Conservation (phyloP, 2,329 filamentous ascomycete species). For the Apiospora aurea region DNA sequence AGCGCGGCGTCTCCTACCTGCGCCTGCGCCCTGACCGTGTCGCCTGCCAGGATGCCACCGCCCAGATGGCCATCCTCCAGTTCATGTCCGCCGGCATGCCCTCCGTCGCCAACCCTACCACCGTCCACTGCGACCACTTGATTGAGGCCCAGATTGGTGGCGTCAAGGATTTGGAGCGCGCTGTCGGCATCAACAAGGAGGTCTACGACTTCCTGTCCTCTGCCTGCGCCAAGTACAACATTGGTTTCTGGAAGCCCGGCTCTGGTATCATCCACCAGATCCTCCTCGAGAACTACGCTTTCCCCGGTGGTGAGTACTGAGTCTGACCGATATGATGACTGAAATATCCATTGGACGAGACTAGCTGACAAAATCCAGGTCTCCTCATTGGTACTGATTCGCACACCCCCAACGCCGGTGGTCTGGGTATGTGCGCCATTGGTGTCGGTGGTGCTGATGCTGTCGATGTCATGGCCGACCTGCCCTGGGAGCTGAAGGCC, state of each 20-base stretch:
- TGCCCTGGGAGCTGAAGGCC: constrained; percentile 98
- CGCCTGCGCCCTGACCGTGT: constrained; percentile 97
- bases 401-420: constrained; percentile 96
- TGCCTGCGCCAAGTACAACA: constrained; percentile 98
- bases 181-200: constrained; percentile 96
- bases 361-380: background rate
- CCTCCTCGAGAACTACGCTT: constrained; percentile 97
- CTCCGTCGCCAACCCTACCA: constrained; percentile 90
- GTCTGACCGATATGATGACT: background rate
- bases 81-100: constrained; percentile 99
- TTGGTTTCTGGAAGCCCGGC: constrained; percentile 98
- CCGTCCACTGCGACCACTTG: constrained; percentile 98
- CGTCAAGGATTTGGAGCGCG: constrained; percentile 89
- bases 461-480: constrained; percentile 96
- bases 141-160: constrained; percentile 97
- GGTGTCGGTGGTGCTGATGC: constrained; percentile 98
- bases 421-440: constrained; percentile 92
- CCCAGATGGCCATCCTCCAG: constrained; percentile 99
- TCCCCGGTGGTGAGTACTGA: constrained; percentile 75
- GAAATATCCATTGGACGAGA: background rate
- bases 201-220: constrained; percentile 97
- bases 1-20: constrained; percentile 94
- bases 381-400: constrained; percentile 87
- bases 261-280: constrained; percentile 99
- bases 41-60: constrained; percentile 98